phyloP scores from a whole-genome alignment of 495 filamentous ascomycete genomes.

The Chaetomidium leptoderma region DNA sequence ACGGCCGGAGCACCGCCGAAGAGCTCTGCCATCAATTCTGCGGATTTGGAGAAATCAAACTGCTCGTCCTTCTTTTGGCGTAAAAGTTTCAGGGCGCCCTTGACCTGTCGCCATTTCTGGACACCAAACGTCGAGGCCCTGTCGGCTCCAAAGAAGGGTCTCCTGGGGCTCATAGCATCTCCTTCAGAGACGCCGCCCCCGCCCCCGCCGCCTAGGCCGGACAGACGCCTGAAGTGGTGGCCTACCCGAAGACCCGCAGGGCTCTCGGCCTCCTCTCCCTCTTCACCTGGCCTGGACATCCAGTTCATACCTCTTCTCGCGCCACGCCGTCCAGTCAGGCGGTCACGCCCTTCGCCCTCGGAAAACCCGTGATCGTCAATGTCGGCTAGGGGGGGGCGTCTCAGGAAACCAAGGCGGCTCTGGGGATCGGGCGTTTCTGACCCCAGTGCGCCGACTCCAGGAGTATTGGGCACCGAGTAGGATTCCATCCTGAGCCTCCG shows the following conservation, averaged over 20 bases:
- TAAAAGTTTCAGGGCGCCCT: conserved; percentile 76
- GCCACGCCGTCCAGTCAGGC: conserved; percentile 53
- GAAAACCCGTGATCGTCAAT: conserved; percentile 67
- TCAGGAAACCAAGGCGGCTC: conserved; percentile 50
- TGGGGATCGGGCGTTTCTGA: conserved; percentile 31
- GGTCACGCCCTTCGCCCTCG: conserved; percentile 82
- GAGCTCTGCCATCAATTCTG: conserved; percentile 92
- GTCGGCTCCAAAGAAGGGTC: conserved; percentile 55
- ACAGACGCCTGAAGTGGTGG: conserved; percentile 69
- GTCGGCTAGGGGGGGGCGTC: conserved; percentile 67
- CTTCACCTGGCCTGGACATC: conserved; percentile 37
- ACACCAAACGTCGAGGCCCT: conserved; percentile 72
- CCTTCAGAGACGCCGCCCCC: conserved; percentile 43
- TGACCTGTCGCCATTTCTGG: conserved; percentile 82
- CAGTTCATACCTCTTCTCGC: conserved; percentile 53
- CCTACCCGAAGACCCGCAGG: conserved; percentile 58
- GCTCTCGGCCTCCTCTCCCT: conserved; percentile 41
- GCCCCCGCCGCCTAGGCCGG: conserved; percentile 58
- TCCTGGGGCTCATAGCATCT: conserved; percentile 45
- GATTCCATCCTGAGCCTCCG: conserved; percentile 48
- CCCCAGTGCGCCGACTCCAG: conserved; percentile 25
- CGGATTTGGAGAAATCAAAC: conserved; percentile 90
- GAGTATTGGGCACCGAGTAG: conserved; percentile 40
- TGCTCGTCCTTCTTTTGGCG: conserved; percentile 79
- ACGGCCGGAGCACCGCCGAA: conserved; percentile 88